Evolutionary conservation across 2,329 filamentous ascomycete species (phyloP).

Genomic region (Pestalotiopsis sp.): DNA sequence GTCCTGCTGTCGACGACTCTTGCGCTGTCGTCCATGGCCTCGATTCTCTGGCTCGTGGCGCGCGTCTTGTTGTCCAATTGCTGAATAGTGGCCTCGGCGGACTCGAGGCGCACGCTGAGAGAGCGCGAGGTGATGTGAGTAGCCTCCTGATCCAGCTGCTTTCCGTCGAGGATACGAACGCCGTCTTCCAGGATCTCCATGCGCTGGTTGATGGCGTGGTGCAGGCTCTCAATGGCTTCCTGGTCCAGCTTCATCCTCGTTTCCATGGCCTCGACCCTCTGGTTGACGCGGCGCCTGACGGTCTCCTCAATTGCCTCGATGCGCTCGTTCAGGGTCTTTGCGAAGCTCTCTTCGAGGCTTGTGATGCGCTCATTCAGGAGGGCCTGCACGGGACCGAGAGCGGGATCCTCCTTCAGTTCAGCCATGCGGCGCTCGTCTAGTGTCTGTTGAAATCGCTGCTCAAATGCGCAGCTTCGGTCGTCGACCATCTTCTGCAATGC

Average conservation of each 20-base stretch:
- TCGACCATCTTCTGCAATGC: not conserved
- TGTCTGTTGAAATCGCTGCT: constrained; percentile 18
- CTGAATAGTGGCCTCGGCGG: constrained; percentile 20
- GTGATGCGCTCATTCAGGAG: constrained; percentile 16
- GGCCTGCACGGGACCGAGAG: not conserved
- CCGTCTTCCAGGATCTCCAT: constrained; percentile 27
- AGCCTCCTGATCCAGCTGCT: constrained; percentile 30
- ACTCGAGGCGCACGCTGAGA: constrained; percentile 25
- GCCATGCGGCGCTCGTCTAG: constrained; percentile 18
- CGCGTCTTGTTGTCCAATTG: constrained; percentile 23
- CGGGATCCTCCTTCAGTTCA: not conserved
- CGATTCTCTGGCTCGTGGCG: constrained; percentile 24
- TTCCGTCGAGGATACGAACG: constrained; percentile 26
- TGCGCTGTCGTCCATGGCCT: constrained; percentile 28
- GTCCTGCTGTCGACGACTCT: constrained; percentile 27
- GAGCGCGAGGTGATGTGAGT: constrained; percentile 22
- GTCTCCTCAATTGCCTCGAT: constrained; percentile 21
- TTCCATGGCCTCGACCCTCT: constrained; percentile 25
- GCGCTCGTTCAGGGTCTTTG: constrained; percentile 19
- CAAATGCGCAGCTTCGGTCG: not conserved
- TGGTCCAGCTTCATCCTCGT: constrained; percentile 24
- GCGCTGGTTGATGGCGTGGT: constrained; percentile 23
- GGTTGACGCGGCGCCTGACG: constrained; percentile 24
- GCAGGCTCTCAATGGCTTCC: constrained; percentile 24
- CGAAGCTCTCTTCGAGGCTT: constrained; percentile 19